A percentile compares a stretch with the other conserved stretches of the same genome.
Evolutionary conservation across 257 asterid species (phyloP).

Genomic region (Petunia secreta): DNA sequence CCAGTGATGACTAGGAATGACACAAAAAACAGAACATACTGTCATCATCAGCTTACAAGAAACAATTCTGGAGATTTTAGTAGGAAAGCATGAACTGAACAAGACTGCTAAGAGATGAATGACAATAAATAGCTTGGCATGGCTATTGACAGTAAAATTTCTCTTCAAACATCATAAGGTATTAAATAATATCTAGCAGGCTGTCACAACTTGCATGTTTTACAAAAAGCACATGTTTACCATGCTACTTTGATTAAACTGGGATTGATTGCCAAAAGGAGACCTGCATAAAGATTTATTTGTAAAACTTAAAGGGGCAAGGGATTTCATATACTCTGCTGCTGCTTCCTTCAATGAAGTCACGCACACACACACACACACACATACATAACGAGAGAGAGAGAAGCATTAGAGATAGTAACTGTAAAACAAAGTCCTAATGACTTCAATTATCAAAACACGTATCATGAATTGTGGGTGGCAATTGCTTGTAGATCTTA

Average conservation of each 20-base stretch:
- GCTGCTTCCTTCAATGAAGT: not conserved
- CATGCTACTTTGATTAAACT: not conserved
- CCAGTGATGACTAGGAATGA: conserved; percentile 75
- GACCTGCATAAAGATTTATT: not conserved
- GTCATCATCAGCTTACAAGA: conserved; percentile 1
- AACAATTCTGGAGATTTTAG: not conserved
- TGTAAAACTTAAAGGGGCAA: not conserved
- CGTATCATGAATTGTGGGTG: not conserved
- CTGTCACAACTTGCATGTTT: not conserved
- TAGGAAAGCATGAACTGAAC: not conserved
- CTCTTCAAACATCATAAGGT: not conserved
- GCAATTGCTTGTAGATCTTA: not conserved
- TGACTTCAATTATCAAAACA: not conserved
- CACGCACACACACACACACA: not conserved
- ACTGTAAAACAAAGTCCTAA: not conserved
- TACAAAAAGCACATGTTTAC: not conserved
- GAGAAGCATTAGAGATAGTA: not conserved
- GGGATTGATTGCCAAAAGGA: not conserved
- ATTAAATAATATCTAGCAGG: not conserved
- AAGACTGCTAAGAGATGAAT: not conserved
- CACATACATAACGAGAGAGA: not conserved
- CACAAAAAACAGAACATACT: conserved; percentile 15
- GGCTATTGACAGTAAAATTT: not conserved
- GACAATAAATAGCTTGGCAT: not conserved
- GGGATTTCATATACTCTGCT: not conserved